Evolutionary conservation across 2,329 filamentous ascomycete species (phyloP), one percentile per base, ranked within the genome.

Genomic region (Chaetomiaceae sp.): DNA sequence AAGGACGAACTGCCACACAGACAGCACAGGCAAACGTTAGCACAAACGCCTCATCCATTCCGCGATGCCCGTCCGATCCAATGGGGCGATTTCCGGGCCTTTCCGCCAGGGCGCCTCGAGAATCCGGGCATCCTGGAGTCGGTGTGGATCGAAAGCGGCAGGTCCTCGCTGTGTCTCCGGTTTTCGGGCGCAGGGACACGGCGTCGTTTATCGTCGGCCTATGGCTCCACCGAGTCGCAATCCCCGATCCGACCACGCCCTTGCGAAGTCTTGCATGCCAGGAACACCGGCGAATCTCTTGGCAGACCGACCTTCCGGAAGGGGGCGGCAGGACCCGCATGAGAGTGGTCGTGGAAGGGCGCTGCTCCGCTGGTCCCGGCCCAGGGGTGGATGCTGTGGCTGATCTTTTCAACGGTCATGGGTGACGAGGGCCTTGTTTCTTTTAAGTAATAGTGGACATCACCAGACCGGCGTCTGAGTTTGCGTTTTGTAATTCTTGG

Each of bases 371-470:
- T 20, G 37, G 31, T 15, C 29, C 22, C 27, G n/a, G 22, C 5
- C 38, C 45, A 34, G 25, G 47, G 42, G 27, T 33, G 6, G 22
- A 12, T 8, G 22, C 38, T 33, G 31, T 20, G 15, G 36, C 17
- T n/a, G 22, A 7, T 48, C 31, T 39, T 14, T 37, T 25, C 40
- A 14, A 17, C 22, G 33, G 38, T 29, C 44, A 48, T 39, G 48
- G 48, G 43, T 38, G 45, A 20, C 15, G 12, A 53, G 7, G 20
- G 40, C 25, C 22, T 34, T 14, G 49, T 57, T 57, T 57, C 40
- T 56, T 42, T 57, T 40, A 47, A 37, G 55, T 59, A 59, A 59
- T 59, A 53, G 43, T 22, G 43, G 38, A 25, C 50, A 54, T 59
- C 55, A 59, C 53, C 44, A 29, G 54, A 57, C 42, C 55, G 34